Percentiles rank a stretch among this genome's conserved stretches.
These are phyloP conservation scores for Panellus pusillus DNA, from an alignment of 768 basidiomycete species.

Conservation along the genomic window DNA sequence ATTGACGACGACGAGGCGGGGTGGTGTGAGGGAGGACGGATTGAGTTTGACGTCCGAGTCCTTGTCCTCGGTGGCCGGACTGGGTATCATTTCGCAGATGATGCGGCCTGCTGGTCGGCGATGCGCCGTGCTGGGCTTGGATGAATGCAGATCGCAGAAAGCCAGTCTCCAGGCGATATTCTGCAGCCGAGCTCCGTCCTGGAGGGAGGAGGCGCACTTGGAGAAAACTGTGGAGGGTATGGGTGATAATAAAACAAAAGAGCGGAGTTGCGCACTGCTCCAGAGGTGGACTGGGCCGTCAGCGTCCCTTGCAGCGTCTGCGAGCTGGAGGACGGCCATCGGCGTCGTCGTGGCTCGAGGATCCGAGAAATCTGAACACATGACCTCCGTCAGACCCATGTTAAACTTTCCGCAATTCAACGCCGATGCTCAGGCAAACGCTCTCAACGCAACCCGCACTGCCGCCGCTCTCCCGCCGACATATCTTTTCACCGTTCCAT, in stretches of 20 bases:
- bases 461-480: slow-evolving; percentile 66
- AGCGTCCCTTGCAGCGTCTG: too few relatives aligned
- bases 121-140: too few relatives aligned
- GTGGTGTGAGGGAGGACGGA: slow-evolving; percentile 28
- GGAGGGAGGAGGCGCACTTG: slow-evolving; percentile 76
- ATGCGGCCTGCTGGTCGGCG: slow-evolving; percentile 35
- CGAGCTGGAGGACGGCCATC: too few relatives aligned
- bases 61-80: background rate
- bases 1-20: slow-evolving; percentile 67
- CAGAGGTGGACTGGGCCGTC: too few relatives aligned
- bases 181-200: slow-evolving; percentile 80
- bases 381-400: slow-evolving; percentile 5
- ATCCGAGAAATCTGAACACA: too few relatives aligned
- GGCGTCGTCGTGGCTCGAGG: too few relatives aligned
- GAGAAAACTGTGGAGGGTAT: slow-evolving; percentile 55
- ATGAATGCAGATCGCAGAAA: slow-evolving; percentile 50
- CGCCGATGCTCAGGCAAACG: slow-evolving; percentile 55
- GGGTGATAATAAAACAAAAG: too few relatives aligned
- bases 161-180: slow-evolving; percentile 88
- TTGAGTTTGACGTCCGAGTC: slow-evolving; percentile 9
- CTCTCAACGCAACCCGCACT: slow-evolving; percentile 62
- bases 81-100: slow-evolving; percentile 16
- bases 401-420: slow-evolving; percentile 55
- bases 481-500: slow-evolving; percentile 89
- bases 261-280: too few relatives aligned